phyloP scores from a whole-genome alignment of 2,329 filamentous ascomycete genomes.

The Penicillium sp. region DNA sequence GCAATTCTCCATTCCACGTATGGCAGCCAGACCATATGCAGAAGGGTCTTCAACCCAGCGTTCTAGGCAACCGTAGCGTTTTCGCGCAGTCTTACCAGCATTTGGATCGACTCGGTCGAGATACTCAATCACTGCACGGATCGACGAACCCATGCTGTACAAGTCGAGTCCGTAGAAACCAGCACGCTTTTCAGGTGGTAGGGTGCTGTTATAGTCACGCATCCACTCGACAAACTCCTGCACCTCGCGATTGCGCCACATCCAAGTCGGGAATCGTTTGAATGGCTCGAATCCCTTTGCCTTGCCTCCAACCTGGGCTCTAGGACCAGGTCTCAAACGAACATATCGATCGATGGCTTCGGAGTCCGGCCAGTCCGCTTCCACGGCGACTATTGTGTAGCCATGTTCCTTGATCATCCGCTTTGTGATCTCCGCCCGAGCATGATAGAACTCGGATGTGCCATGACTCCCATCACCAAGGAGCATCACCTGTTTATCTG shows the following conservation, averaged over 20 bases:
- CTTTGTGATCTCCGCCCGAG: slow-evolving; percentile 57
- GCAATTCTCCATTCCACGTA: slow-evolving; percentile 50
- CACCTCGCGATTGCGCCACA: slow-evolving; percentile 60
- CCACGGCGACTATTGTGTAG: slow-evolving; percentile 56
- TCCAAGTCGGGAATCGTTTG: slow-evolving; percentile 58
- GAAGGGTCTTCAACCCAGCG: slow-evolving; percentile 56
- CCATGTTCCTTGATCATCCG: slow-evolving; percentile 55
- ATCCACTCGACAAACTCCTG: slow-evolving; percentile 58
- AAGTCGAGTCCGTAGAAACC: slow-evolving; percentile 59
- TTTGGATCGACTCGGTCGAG: slow-evolving; percentile 51
- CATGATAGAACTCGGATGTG: slow-evolving; percentile 59
- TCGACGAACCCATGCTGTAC: slow-evolving; percentile 54
- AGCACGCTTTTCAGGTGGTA: slow-evolving; percentile 36
- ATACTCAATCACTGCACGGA: slow-evolving; percentile 54
- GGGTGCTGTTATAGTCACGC: slow-evolving; percentile 47
- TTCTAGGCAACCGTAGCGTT: slow-evolving; percentile 52
- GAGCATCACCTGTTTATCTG: slow-evolving; percentile 47
- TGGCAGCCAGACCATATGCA: slow-evolving; percentile 52
- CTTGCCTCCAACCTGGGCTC: slow-evolving; percentile 36
- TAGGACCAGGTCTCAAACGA: slow-evolving; percentile 47
- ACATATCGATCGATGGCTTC: slow-evolving; percentile 57
- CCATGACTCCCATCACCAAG: slow-evolving; percentile 56
- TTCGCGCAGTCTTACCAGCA: slow-evolving; percentile 49
- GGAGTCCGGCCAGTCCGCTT: slow-evolving; percentile 60
- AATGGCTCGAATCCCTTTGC: slow-evolving; percentile 46